These are phyloP conservation scores for Trametopsis cervina DNA, from an alignment of 768 basidiomycete species.

Conservation along the genomic window DNA sequence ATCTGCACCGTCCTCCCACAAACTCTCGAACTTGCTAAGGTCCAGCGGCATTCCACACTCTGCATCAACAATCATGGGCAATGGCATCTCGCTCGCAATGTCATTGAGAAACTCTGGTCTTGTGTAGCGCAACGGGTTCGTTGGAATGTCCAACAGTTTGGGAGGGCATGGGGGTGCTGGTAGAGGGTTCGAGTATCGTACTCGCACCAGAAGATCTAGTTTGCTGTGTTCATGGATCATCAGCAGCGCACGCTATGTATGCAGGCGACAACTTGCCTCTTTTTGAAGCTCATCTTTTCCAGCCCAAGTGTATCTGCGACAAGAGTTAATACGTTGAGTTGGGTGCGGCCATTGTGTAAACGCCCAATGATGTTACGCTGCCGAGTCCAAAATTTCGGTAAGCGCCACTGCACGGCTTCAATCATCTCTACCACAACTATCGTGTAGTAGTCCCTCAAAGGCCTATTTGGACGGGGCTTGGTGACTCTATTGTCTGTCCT, in stretches of 20 bases:
- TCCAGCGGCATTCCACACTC: conserved; percentile 97
- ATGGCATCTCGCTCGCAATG: conserved; percentile 69
- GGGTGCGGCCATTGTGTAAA: background rate
- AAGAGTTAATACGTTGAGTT: background rate
- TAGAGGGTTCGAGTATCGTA: conserved; percentile 90
- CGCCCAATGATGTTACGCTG: background rate
- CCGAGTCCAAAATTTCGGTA: conserved; percentile 6
- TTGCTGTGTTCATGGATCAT: conserved; percentile 50
- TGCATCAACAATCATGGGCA: conserved; percentile 96
- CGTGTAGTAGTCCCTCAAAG: too few species aligned
- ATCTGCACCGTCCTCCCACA: conserved; percentile 78
- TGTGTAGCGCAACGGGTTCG: conserved; percentile 82
- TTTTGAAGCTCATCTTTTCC: conserved; percentile 45
- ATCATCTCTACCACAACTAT: too few species aligned
- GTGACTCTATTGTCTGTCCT: too few species aligned
- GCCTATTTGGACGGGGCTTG: too few species aligned
- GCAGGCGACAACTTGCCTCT: conserved; percentile 36
- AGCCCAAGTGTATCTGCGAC: background rate
- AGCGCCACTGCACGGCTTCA: conserved; percentile 1
- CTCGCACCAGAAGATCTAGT: conserved; percentile 86
- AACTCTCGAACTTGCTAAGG: conserved; percentile 69
- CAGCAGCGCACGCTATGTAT: too few species aligned
- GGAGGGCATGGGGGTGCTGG: conserved; percentile 97
- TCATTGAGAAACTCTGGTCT: conserved; percentile 78
- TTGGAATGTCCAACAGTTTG: conserved; percentile 88